Conservation (phyloP, 2,329 filamentous ascomycete species). For the Exophiala bonariae region DNA sequence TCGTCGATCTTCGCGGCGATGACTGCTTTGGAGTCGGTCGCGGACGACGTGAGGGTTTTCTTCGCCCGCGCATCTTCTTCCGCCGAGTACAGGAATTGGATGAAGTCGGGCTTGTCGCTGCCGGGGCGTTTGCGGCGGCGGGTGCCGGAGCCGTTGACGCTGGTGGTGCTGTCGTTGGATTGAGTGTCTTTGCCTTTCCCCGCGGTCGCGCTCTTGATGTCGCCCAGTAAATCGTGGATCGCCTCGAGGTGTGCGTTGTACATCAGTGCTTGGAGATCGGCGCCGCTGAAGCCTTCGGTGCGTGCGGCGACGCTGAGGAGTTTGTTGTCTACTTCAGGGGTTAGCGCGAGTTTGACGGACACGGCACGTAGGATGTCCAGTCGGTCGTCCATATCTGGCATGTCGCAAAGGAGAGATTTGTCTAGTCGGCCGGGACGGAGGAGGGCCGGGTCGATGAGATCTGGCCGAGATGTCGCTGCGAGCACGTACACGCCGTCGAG, state of each 20-base stretch:
- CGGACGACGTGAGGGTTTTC: conserved; percentile 47
- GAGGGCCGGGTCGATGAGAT: conserved; percentile 91
- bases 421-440: conserved; percentile 89
- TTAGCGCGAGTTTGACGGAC: conserved; percentile 76
- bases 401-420: conserved; percentile 88
- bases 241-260: conserved; percentile 97
- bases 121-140: conserved; percentile 30
- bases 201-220: conserved; percentile 36
- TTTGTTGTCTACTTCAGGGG: conserved; percentile 61
- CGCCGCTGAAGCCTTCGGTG: conserved; percentile 90
- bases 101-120: conserved; percentile 57
- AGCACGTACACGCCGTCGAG: conserved; percentile 93
- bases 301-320: conserved; percentile 72
- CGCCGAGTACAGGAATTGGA: conserved; percentile 79
- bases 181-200: conserved; percentile 30
- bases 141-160: conserved; percentile 26
- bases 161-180: conserved; percentile 32
- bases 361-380: conserved; percentile 85
- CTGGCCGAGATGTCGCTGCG: conserved; percentile 88
- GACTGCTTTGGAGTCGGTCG: conserved; percentile 73
- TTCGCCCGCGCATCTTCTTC: conserved; percentile 51
- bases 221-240: conserved; percentile 85
- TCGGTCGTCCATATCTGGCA: conserved; percentile 77
- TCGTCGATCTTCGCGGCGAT: conserved; percentile 80
- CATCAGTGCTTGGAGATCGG: conserved; percentile 89